Base-by-base conservation (phyloP, 192 early-diverging fungal species). In the Coemansia sp. region DNA sequence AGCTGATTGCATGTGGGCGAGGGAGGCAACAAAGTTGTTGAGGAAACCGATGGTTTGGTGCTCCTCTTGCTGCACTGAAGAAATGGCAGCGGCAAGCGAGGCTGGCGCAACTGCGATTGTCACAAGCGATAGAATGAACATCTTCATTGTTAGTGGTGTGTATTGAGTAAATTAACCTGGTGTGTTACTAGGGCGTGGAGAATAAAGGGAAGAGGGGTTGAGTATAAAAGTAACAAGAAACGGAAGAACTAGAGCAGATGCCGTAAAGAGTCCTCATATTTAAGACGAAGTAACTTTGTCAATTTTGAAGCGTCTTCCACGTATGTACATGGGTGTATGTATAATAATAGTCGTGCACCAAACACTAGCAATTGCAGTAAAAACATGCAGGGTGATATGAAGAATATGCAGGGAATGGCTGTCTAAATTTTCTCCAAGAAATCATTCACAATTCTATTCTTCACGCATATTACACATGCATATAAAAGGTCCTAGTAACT, bases 71-170 rank as follows among this genome's bases (percentile, higher is more conserved):
- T 60, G 19, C 6, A 24, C 35, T 1, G 37, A 40, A 9, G 59
- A 39, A 19, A 40, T 40, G 34, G 7, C 59, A 3, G 59, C 59
- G 13, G 36, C 59, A 19, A 60, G 59, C 36, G 59, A 60, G n/a
- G 59, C 9, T 5, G 67, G 44, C 13, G 64, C 72, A 60, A 57
- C 29, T 36, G 71, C 36, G 41, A 59, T 62, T 8, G 57, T 19
- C 31, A 37, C 51, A 35, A 76, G 53, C 13, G 68, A 63, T 9
- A 63, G 29, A n/a, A 72, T 56, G 14, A 36, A 33, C 53, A 68
- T 19, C 31, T 77, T 77, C 75, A 77, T 77, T 57, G 37, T 70
- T 63, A 29, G 35, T 44, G 14, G 19, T 36, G 62, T 17, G 7
- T 37, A 36, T 62, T 41, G 29, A 16, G 50, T 51, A 51, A 19